Percentiles rank a stretch among this genome's conserved stretches.
These are phyloP conservation scores for Ilyonectria destructans DNA, from an alignment of 2,329 filamentous ascomycete genomes.

Conservation along the genomic window DNA sequence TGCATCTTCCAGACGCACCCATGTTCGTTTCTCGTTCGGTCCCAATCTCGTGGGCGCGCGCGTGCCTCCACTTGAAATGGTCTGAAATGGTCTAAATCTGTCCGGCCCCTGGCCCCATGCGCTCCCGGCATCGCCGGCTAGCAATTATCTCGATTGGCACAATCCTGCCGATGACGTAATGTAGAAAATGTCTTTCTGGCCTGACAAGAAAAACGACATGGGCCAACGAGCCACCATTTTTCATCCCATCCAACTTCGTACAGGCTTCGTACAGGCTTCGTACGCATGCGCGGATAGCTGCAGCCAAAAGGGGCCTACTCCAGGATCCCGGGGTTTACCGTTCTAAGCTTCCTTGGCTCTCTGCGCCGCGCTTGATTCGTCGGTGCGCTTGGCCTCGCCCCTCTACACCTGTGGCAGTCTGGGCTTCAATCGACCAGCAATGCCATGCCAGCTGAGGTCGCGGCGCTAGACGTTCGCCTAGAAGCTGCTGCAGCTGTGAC, in stretches of 20 bases:
- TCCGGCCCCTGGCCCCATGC: conserved; percentile 18
- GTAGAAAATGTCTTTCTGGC: conserved; percentile 15
- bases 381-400: conserved; percentile 1
- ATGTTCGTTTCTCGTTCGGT: neutral
- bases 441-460: conserved; percentile 25
- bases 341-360: conserved; percentile 30
- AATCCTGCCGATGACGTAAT: conserved; percentile 44
- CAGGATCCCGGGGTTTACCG: conserved; percentile 27
- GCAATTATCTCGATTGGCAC: conserved; percentile 35
- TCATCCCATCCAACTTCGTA: conserved; percentile 22
- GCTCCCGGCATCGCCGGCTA: conserved; percentile 35
- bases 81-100: conserved; percentile 21
- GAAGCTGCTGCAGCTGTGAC: conserved; percentile 14
- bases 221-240: conserved; percentile 33
- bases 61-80: conserved; percentile 23
- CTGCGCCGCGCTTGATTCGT: conserved; percentile 27
- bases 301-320: conserved; percentile 34
- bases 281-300: conserved; percentile 20
- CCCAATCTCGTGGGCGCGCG: neutral
- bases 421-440: conserved; percentile 20
- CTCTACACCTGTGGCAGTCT: conserved; percentile 1
- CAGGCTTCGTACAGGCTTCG: neutral
- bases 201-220: conserved; percentile 38
- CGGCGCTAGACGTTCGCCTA: conserved; percentile 28
- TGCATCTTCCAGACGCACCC: neutral